A percentile compares a stretch with the other conserved stretches of the same genome.
These are phyloP conservation scores for Micromonas commoda DNA, from an alignment of 139 green algal species.

Conservation along the genomic window DNA sequence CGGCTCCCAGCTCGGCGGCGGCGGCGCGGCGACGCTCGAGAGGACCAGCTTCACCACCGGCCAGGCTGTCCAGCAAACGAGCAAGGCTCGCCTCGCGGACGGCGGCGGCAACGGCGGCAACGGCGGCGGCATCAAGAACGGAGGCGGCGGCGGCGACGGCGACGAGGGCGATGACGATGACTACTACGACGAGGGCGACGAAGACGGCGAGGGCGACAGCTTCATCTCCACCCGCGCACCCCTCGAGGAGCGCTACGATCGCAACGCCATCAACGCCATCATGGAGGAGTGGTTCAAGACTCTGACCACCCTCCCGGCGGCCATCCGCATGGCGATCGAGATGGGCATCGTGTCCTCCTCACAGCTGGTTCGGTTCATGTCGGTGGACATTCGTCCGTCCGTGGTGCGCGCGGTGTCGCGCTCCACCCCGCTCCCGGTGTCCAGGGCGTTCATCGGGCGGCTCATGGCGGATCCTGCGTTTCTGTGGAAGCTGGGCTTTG, in stretches of 20 bases:
- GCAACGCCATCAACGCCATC: constrained; percentile 75
- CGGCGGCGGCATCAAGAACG: constrained; percentile 83
- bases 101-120: constrained; percentile 68
- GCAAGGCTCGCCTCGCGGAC: constrained; percentile 64
- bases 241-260: constrained; percentile 71
- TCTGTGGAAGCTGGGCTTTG: constrained; percentile 82
- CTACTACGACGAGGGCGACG: constrained; percentile 69
- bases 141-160: constrained; percentile 66
- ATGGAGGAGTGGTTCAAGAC: constrained; percentile 85
- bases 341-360: constrained; percentile 87
- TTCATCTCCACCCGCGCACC: constrained; percentile 19
- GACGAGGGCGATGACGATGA: constrained; percentile 91
- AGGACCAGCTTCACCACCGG: constrained; percentile 42
- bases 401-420: constrained; percentile 75
- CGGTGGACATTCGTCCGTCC: constrained; percentile 82
- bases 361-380: constrained; percentile 85
- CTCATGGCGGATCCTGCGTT: constrained; percentile 96
- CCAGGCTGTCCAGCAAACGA: constrained; percentile 32
- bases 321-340: constrained; percentile 77
- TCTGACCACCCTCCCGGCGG: constrained; percentile 72
- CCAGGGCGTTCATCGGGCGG: constrained; percentile 81
- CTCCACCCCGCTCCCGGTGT: constrained; percentile 46
- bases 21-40: constrained; percentile 35
- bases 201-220: constrained; percentile 34
- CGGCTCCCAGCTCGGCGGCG: constrained; percentile 6